phyloP scores from a whole-genome alignment of 129 eudicot species.

The sunflower (Helianthus annuus) region HanXRQr2.0-SUNRISE NC_035440.2:42168883-42169382 shows the following conservation, averaged over 20 bases:
- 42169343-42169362: constrained; percentile 71
- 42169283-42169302: constrained; percentile 79
- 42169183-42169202: constrained; percentile 86
- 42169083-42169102: constrained; percentile 85
- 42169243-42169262: constrained; percentile 69
- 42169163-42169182: constrained; percentile 72
- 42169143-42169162: constrained; percentile 64
- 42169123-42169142: constrained; percentile 94
- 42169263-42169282: constrained; percentile 61
- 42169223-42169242: constrained; percentile 52
- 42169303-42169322: constrained; percentile 71
- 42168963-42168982: constrained; percentile 81
- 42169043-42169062: constrained; percentile 71
- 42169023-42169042: constrained; percentile 79
- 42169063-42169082: constrained; percentile 86
- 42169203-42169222: constrained; percentile 74
- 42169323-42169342: constrained; percentile 87
- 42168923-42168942: constrained; percentile 84
- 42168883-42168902: constrained; percentile 84
- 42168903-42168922: constrained; percentile 74
- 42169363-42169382: constrained; percentile 76
- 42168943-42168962: constrained; percentile 94
- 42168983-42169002: constrained; percentile 75
- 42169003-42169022: constrained; percentile 85
- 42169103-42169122: constrained; percentile 83